Base-by-base conservation (phyloP, 2,329 filamentous ascomycete species). In the Fusarium floridanum region DNA sequence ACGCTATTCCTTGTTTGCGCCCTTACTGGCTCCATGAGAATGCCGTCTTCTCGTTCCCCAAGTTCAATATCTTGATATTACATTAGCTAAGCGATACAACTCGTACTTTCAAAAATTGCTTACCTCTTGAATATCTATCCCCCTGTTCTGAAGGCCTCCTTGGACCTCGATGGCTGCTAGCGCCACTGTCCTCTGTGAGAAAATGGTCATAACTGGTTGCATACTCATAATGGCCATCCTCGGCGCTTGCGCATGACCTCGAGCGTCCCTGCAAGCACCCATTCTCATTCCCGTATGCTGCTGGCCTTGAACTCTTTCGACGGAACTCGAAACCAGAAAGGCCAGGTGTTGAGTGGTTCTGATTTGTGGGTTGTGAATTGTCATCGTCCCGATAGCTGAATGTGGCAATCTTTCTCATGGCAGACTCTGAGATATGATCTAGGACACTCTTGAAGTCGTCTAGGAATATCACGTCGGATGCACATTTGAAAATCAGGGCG, bases 371-470 rank as follows among this genome's bases (percentile, higher is more conserved):
- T 20, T 29, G 39, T 34, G 59, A 45, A 14, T 17, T 29, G 5
- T 41, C 22, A 6, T 61, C 59, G 16, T 61, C 57, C 22, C 37
- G 37, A 11, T 73, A 73, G 11, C 66, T 59, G 0, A 73, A 73
- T 0, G 61, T 73, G 4, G 57, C 62, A 17, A 73, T 73, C 7
- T 73, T 73, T 9, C 70, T 50, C 71, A 73, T 73, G 1, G 70
- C 71, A 0, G 71, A 73, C 45, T 73, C 71, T 0, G 71, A 73
- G 1, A 73, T 73, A 2, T 61, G 55, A 14, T 73, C 71, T 1
- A 73, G 66, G 0, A 73, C 71, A 1, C 71, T 73, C 27, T 73
- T 73, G 39, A 73, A 73, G 16, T 73, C 71, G 6, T 73, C 71
- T 0, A 73, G 34, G 4, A 73, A 73, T 16, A 73, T 73, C 5